A percentile compares a stretch with the other conserved stretches of the same genome.
Evolutionary conservation across 2,329 filamentous ascomycete genomes (phyloP).

Genomic region (Sporothrix brasiliensis): DNA sequence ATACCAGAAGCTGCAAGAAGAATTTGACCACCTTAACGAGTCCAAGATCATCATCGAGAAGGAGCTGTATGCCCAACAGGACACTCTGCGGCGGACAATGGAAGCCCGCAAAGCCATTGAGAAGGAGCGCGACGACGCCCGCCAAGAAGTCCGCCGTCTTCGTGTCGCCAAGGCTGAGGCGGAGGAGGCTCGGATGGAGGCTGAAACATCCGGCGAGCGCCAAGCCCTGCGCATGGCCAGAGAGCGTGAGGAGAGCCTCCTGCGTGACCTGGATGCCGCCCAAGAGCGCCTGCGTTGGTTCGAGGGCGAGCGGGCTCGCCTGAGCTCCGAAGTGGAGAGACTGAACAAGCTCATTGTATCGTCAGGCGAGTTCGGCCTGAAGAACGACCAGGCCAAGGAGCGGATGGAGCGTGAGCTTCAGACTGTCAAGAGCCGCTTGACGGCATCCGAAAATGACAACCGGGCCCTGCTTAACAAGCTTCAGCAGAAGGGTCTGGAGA

Average conservation of each 20-base stretch:
- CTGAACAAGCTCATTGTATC: constrained; percentile 85
- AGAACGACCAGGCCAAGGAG: constrained; percentile 92
- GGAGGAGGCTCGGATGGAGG: constrained; percentile 82
- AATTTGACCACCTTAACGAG: constrained; percentile 85
- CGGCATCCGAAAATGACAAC: constrained; percentile 95
- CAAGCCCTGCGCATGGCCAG: constrained; percentile 75
- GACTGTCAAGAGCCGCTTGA: constrained; percentile 84
- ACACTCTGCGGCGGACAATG: constrained; percentile 81
- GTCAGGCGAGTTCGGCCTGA: constrained; percentile 84
- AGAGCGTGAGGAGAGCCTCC: constrained; percentile 76
- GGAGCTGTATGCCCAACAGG: constrained; percentile 93
- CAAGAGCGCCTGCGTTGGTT: constrained; percentile 75
- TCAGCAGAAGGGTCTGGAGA: constrained; percentile 95
- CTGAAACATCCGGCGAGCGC: constrained; percentile 78
- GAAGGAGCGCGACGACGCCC: constrained; percentile 84
- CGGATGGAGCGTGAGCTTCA: constrained; percentile 87
- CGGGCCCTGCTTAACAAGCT: constrained; percentile 93
- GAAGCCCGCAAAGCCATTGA: constrained; percentile 80
- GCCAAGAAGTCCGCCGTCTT: constrained; percentile 79
- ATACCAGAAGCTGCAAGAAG: constrained; percentile 76
- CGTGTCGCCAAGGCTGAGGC: constrained; percentile 81
- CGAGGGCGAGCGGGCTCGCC: constrained; percentile 74
- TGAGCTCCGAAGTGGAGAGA: constrained; percentile 79
- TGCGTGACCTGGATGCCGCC: constrained; percentile 78
- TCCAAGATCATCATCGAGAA: constrained; percentile 98